phyloP scores from a whole-genome alignment of 2,329 filamentous ascomycete genomes.

The Daldinia sp. region DNA sequence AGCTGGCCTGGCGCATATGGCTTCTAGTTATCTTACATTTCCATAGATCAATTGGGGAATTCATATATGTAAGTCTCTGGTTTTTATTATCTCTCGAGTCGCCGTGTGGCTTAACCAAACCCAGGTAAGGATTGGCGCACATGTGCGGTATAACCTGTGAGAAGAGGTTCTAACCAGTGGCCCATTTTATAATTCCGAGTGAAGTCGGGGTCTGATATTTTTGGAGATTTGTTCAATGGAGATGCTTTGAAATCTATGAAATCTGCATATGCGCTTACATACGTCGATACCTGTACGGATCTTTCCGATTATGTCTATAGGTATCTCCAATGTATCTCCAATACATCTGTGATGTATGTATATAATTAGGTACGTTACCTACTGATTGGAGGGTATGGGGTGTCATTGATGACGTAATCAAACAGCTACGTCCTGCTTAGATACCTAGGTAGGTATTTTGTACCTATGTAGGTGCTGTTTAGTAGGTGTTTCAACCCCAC shows the following conservation, averaged over 20 bases:
- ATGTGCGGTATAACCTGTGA: background rate
- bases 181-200: background rate
- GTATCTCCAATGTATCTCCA: too few species aligned
- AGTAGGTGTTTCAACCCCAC: too few species aligned
- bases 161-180: background rate
- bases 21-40: background rate
- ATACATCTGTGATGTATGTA: too few species aligned
- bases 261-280: too few species aligned
- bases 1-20: background rate
- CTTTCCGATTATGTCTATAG: too few species aligned
- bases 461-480: too few species aligned
- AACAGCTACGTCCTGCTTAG: too few species aligned
- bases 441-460: too few species aligned
- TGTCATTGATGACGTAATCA: background rate
- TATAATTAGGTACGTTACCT: too few species aligned
- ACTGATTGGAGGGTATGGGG: too few species aligned
- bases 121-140: background rate
- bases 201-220: background rate
- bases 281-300: too few species aligned
- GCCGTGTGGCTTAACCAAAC: background rate
- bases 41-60: background rate
- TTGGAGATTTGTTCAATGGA: background rate
- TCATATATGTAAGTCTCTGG: background rate
- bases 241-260: background rate
- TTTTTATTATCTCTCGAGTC: background rate